Evolutionary conservation across 768 basidiomycete species (phyloP), one percentile per base, ranked within the genome.

Genomic region (Cubamyces lactineus): DNA sequence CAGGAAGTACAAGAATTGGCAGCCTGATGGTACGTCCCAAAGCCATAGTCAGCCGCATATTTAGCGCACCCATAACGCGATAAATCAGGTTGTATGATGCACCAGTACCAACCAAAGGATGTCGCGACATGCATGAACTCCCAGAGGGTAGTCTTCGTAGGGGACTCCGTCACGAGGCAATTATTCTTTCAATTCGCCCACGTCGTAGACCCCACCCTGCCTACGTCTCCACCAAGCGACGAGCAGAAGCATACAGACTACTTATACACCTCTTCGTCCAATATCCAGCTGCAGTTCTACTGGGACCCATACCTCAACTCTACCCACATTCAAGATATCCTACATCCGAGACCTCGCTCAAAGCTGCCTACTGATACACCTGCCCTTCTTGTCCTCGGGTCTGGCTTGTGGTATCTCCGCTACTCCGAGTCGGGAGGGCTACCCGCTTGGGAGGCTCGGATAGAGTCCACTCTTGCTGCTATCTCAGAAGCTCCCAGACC

Each of bases 271-370:
- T 80, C 86, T 3, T 74, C 23, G 26, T 43, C 80, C 43, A 81
- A 80, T 23, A 81, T 78, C 51, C 68, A 78, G 16, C 70, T 92
- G 17, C 78, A 80, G 12, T 92, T 94, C 73, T 70, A 79, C 64
- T 94, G 94, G 94, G 94, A 96, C 67, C 94, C 94, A 16, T 96
- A 85, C 72, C 81, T 96, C 46, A 97, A 96, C 72, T 75, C 80
- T 13, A 84, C 89, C 1, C 76, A 78, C 54, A 80, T 86, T 16
- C 70, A 76, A 43, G 69, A 78, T n/a, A 70, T 85, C 49, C 75
- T 90, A 40, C 60, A 65, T 50, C 69, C 67, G 1, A 41, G 21
- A 17, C 13, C 54, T 15, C 63, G 26, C 24, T 9, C 21, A 17
- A 15, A 21, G 2, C 19, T 53, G 5, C 24, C 47, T 19, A 49